Evolutionary conservation across 2,329 filamentous ascomycete species (phyloP), one percentile per base, ranked within the genome.

Genomic region (Coniochaeta sp.): DNA sequence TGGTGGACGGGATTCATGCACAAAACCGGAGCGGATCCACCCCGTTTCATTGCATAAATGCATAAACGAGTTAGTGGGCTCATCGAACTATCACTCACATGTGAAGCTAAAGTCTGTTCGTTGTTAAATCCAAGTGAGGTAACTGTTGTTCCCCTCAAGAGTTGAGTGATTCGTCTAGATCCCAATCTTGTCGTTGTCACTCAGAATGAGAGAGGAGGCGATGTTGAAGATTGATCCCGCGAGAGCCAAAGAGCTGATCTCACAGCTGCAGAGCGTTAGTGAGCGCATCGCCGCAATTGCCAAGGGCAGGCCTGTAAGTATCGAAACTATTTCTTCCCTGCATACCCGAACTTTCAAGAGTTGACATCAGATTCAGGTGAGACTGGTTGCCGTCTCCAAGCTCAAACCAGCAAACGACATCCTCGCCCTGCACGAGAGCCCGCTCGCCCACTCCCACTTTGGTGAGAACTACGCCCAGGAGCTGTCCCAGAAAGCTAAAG

Each of bases 381-480:
- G 95, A 55, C 83, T 99, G 42, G 92, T 99, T 47, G 93, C 95
- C 30, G 95, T 99, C 57, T 97, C 93, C 44, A 99, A 99, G 75
- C 82, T 97, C 65, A 98, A 99, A 77, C 93, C 95, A 16, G 91
- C 88, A 61, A 90, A 90, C 68, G 95, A 99, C 73, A 89, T 99
- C 68, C 81, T 96, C 59, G 89, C 92, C 32, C 84, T 99, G 1
- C 89, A 96, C 76, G 80, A 83, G 67, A 74, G 79, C 0, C 79
- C 81, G 1, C 73, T 77, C 32, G 73, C 77, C 1, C 90, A 93
- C 59, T 66, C 80, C 19, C 91, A 99, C 76, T 98, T 98, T 73
- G 95, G 95, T 68, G 95, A 99, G 77, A 99, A 99, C 79, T 99
- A 99, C 77, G 82, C 89, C 4, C 90, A 93, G 75, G 95, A 99